These are phyloP conservation scores for Teratosphaeria destructans DNA, from an alignment of 2,329 filamentous ascomycete species.

Conservation along the genomic window DNA sequence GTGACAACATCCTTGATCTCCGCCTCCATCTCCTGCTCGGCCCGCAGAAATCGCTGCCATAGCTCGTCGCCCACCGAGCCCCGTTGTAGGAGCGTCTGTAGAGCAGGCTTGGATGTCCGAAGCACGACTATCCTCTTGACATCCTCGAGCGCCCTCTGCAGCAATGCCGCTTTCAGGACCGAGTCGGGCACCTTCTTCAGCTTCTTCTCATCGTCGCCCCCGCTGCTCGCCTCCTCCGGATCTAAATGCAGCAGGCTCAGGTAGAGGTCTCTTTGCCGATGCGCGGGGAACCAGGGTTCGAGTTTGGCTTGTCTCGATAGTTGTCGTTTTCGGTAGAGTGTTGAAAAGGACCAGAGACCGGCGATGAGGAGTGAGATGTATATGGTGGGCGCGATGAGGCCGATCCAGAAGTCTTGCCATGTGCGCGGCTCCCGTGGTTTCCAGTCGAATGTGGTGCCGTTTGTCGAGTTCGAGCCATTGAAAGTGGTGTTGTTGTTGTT, in stretches of 20 bases:
- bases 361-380: slow-evolving; percentile 82
- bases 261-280: slow-evolving; percentile 90
- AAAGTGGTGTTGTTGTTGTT: slow-evolving; percentile 18
- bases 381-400: slow-evolving; percentile 75
- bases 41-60: slow-evolving; percentile 82
- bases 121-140: slow-evolving; percentile 86
- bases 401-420: slow-evolving; percentile 51
- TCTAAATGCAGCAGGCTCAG: slow-evolving; percentile 79
- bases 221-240: slow-evolving; percentile 27
- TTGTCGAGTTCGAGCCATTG: slow-evolving; percentile 20
- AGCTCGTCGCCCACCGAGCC: slow-evolving; percentile 93
- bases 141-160: slow-evolving; percentile 84
- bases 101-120: slow-evolving; percentile 76
- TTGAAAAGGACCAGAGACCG: slow-evolving; percentile 84
- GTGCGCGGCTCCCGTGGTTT: slow-evolving; percentile 7
- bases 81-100: slow-evolving; percentile 71
- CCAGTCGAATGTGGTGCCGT: slow-evolving; percentile 15
- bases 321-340: slow-evolving; percentile 87
- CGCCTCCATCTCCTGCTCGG: slow-evolving; percentile 95
- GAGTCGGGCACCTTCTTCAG: slow-evolving; percentile 66
- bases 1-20: slow-evolving; percentile 88
- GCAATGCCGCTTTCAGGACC: slow-evolving; percentile 74
- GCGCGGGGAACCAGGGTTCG: slow-evolving; percentile 86
- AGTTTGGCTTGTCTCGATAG: slow-evolving; percentile 68
- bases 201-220: slow-evolving; percentile 48